Evolutionary conservation across 306 rosid species (phyloP).

Genomic region (Luffa aegyptiaca): DNA sequence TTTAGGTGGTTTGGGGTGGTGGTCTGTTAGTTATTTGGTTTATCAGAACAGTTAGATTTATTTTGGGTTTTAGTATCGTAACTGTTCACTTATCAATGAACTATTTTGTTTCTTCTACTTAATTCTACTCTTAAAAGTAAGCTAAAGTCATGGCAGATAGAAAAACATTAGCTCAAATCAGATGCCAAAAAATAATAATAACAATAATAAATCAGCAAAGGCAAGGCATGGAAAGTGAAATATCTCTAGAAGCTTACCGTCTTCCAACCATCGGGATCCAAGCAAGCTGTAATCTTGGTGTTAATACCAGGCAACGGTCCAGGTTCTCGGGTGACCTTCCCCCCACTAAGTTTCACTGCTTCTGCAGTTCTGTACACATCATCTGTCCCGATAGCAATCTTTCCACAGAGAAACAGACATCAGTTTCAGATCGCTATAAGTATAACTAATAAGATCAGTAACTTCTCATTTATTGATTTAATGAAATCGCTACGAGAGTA

Average conservation of each 20-base stretch:
- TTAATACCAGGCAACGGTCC: conserved; percentile 75
- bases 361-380: conserved; percentile 91
- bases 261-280: conserved; percentile 98
- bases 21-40: neutral
- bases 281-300: conserved; percentile 83
- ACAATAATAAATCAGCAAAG: neutral
- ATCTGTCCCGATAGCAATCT: conserved; percentile 91
- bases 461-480: neutral
- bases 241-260: conserved; percentile 39
- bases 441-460: neutral
- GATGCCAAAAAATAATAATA: neutral
- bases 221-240: neutral
- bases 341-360: conserved; percentile 74
- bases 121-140: neutral
- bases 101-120: neutral
- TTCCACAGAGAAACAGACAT: conserved; percentile 3
- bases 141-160: neutral
- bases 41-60: neutral
- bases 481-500: neutral
- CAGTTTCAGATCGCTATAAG: neutral
- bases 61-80: neutral
- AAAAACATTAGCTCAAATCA: neutral
- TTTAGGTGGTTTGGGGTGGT: neutral
- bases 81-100: neutral
- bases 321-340: conserved; percentile 76